Percentiles rank a stretch among this genome's conserved stretches.
phyloP scores from a whole-genome alignment of 805 yeast genomes.

The Soucietia sequanensis region DNA sequence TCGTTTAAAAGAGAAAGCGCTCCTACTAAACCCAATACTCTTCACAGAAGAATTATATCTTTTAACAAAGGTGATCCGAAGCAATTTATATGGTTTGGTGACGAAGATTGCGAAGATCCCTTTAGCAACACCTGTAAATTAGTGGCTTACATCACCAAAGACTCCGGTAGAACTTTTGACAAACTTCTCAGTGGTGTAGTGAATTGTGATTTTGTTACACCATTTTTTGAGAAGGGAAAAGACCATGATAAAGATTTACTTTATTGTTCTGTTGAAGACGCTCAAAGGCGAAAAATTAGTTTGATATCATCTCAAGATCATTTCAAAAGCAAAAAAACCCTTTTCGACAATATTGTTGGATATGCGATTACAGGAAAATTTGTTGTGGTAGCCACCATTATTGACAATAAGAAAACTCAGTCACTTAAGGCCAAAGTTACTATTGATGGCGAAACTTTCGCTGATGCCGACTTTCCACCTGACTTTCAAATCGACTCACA shows the following conservation, averaged over 20 bases:
- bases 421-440: constrained; percentile 68
- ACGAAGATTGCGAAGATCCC: constrained; percentile 52
- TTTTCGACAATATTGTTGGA: constrained; percentile 65
- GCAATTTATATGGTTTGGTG: constrained; percentile 70
- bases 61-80: constrained; percentile 60
- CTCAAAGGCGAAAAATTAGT: constrained; percentile 25
- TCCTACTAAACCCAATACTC: constrained; percentile 49
- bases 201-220: constrained; percentile 68
- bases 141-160: constrained; percentile 59
- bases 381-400: constrained; percentile 66
- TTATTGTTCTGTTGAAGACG: constrained; percentile 56
- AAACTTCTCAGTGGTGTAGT: constrained; percentile 52
- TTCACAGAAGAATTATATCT: constrained; percentile 42
- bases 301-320: constrained; percentile 52
- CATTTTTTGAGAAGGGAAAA: constrained; percentile 40
- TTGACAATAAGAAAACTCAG: constrained; percentile 42
- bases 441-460: constrained; percentile 72
- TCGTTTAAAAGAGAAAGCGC: constrained; percentile 46
- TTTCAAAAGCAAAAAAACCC: constrained; percentile 40
- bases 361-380: constrained; percentile 70
- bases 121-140: constrained; percentile 49
- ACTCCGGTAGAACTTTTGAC: constrained; percentile 66
- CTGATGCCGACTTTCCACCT: constrained; percentile 75
- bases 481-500: constrained; percentile 52
- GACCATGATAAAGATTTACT: constrained; percentile 50